Percentiles rank a stretch among this genome's conserved stretches.
phyloP scores from a whole-genome alignment of 2,329 filamentous ascomycete species.

The Microcyclosporella mali region DNA sequence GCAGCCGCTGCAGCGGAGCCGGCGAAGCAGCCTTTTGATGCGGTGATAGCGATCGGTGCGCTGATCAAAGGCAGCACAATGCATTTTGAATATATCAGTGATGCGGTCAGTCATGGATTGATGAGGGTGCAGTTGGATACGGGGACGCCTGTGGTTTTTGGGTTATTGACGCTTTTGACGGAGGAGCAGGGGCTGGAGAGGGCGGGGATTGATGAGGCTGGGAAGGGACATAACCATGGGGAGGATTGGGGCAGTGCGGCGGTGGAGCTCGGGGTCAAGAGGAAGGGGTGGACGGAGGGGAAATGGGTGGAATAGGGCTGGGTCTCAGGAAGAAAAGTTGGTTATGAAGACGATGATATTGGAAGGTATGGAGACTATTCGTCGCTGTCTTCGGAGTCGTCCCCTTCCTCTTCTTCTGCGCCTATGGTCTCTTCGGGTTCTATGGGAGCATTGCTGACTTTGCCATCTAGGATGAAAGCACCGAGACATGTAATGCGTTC shows the following conservation, averaged over 20 bases:
- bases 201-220: constrained; percentile 58
- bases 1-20: not conserved
- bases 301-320: constrained; percentile 43
- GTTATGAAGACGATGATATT: not conserved
- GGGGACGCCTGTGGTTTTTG: constrained; percentile 85
- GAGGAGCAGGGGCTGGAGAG: constrained; percentile 83
- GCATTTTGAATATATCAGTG: constrained; percentile 98
- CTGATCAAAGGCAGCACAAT: constrained; percentile 98
- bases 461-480: constrained; percentile 67
- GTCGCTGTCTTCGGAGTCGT: constrained; percentile 5
- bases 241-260: constrained; percentile 94
- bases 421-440: constrained; percentile 12
- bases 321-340: not conserved
- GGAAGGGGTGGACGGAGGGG: constrained; percentile 73
- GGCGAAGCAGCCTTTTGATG: constrained; percentile 63
- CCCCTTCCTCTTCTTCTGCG: constrained; percentile 9
- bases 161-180: constrained; percentile 78
- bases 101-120: constrained; percentile 80
- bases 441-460: constrained; percentile 15
- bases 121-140: constrained; percentile 92
- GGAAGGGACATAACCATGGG: constrained; percentile 76
- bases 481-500: constrained; percentile 85
- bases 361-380: not conserved
- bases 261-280: constrained; percentile 88
- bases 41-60: constrained; percentile 89